phyloP scores from a whole-genome alignment of 2,329 filamentous ascomycete genomes.

The Tolypocladium ophioglossoides region DNA sequence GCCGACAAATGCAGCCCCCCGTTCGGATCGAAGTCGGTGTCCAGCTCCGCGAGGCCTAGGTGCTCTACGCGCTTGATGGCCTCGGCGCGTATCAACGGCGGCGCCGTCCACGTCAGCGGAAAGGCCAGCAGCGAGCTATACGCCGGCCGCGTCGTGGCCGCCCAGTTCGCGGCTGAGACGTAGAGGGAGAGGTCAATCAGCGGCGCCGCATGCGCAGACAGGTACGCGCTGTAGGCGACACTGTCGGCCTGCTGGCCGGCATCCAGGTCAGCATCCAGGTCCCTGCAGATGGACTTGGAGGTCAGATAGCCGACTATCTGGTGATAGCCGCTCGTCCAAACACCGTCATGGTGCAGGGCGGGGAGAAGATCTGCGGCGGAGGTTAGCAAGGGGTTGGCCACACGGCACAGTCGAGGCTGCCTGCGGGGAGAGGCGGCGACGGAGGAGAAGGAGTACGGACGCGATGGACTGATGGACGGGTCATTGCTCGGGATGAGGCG shows the following conservation, averaged over 20 bases:
- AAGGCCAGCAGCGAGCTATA: constrained; percentile 74
- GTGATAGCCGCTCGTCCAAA: constrained; percentile 49
- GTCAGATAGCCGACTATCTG: constrained; percentile 49
- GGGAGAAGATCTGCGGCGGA: constrained; percentile 39
- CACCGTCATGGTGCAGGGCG: constrained; percentile 38
- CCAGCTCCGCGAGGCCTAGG: constrained; percentile 57
- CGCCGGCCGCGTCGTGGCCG: constrained; percentile 62
- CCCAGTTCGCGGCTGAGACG: constrained; percentile 83
- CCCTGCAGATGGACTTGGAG: constrained; percentile 19
- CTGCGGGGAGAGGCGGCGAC: neutral
- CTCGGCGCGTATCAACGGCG: constrained; percentile 58
- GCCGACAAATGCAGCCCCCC: constrained; percentile 24
- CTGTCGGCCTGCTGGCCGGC: constrained; percentile 32
- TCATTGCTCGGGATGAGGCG: constrained; percentile 64
- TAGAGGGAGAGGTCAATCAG: constrained; percentile 83
- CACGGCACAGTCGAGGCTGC: neutral
- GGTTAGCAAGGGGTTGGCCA: constrained; percentile 10
- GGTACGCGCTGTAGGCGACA: constrained; percentile 52
- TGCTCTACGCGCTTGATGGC: constrained; percentile 62
- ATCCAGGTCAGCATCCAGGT: constrained; percentile 29
- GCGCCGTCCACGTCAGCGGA: constrained; percentile 80
- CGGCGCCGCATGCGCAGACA: constrained; percentile 63
- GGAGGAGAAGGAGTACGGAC: constrained; percentile 34
- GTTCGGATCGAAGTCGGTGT: constrained; percentile 42
- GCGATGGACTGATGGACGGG: constrained; percentile 57